Evolutionary conservation across 192 early-diverging fungal genomes (phyloP).

Genomic region (Chytriomyces confervae): DNA sequence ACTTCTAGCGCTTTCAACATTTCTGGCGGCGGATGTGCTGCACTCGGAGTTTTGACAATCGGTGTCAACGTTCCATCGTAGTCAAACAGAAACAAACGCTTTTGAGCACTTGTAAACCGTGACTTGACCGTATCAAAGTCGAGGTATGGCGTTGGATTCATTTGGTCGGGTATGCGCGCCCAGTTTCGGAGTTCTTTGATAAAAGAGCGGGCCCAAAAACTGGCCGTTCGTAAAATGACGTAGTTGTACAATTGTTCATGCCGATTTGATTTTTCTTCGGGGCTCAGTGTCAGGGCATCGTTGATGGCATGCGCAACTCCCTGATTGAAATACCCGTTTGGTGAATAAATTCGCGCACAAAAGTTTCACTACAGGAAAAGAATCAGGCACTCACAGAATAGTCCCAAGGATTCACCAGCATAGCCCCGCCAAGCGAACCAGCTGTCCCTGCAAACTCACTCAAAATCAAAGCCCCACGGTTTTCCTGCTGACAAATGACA

Average conservation of each 20-base stretch:
- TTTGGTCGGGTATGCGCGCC: constrained; percentile 48
- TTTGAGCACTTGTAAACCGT: constrained; percentile 64
- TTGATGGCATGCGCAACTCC: constrained; percentile 90
- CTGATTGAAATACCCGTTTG: constrained; percentile 14
- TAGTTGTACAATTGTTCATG: constrained; percentile 86
- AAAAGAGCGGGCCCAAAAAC: constrained; percentile 86
- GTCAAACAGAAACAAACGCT: constrained; percentile 89
- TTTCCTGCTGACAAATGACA: constrained; percentile 83
- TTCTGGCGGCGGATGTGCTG: constrained; percentile 78
- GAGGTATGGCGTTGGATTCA: constrained; percentile 59
- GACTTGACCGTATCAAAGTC: constrained; percentile 42
- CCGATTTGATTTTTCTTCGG: constrained; percentile 75
- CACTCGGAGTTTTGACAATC: constrained; percentile 81
- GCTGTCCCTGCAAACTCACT: constrained; percentile 98
- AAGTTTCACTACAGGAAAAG: background rate
- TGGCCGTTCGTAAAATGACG: constrained; percentile 81
- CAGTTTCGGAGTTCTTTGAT: constrained; percentile 73
- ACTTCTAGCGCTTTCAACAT: constrained; percentile 70
- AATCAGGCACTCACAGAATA: constrained; percentile 49
- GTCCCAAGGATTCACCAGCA: constrained; percentile 98
- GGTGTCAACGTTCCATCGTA: constrained; percentile 97
- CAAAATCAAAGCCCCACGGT: constrained; percentile 85
- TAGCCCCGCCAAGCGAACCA: constrained; percentile 83
- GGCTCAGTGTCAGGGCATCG: constrained; percentile 80
- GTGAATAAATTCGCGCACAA: background rate